Conservation (phyloP, 2,329 filamentous ascomycete species). For the Sclerotinia nivalis region DNA sequence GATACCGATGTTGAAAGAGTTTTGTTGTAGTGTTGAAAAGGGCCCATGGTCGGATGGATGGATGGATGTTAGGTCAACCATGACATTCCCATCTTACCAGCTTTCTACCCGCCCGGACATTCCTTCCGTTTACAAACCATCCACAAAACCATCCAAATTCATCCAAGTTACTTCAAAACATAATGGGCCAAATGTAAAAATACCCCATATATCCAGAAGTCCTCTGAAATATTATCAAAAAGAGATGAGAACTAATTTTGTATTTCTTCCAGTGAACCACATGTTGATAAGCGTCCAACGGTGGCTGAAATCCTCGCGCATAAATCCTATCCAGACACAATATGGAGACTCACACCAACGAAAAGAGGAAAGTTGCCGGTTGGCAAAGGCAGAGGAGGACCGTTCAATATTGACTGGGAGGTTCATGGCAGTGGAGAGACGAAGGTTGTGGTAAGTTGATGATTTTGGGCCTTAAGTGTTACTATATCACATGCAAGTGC, state of each 20-base stretch:
- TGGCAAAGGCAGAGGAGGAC: slow-evolving; percentile 70
- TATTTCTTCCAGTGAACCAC: slow-evolving; percentile 15
- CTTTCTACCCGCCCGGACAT: background rate
- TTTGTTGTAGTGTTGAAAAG: background rate
- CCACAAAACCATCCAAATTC: background rate
- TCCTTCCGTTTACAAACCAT: background rate
- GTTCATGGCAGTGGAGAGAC: slow-evolving; percentile 73
- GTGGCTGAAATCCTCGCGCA: slow-evolving; percentile 61
- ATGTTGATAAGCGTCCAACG: slow-evolving; percentile 41
- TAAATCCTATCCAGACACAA: slow-evolving; percentile 64
- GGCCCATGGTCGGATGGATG: too few relatives aligned
- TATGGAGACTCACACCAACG: slow-evolving; percentile 70
- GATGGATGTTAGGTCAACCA: too few relatives aligned
- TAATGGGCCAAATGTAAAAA: slow-evolving; percentile 10
- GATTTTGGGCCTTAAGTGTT: background rate
- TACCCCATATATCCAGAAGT: background rate
- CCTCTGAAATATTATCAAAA: background rate
- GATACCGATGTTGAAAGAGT: background rate
- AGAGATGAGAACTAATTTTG: background rate
- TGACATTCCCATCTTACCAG: too few relatives aligned
- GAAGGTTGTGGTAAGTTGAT: slow-evolving; percentile 63
- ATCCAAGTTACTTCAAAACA: background rate
- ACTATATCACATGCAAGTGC: slow-evolving; percentile 1
- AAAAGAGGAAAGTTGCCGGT: slow-evolving; percentile 61
- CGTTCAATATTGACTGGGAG: slow-evolving; percentile 75